Conservation (phyloP, 225 moss, liverwort and hornwort genomes). For the Sphagnum contortum region DNA sequence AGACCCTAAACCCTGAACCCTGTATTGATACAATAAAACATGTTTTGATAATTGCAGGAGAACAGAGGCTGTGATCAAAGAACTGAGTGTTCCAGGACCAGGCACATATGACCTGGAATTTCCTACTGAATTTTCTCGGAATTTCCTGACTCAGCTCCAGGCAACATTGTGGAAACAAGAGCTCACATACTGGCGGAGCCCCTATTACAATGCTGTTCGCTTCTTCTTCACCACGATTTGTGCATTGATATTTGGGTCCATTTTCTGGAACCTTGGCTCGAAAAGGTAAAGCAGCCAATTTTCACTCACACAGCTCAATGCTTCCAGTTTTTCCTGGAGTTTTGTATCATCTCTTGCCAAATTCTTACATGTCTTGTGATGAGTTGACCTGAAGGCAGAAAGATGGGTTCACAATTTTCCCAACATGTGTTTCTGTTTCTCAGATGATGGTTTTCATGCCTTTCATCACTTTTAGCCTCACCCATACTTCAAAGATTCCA, state of each 20-base stretch:
- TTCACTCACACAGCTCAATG: too few relatives aligned
- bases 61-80: conserved; percentile 54
- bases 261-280: conserved; percentile 84
- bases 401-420: too few relatives aligned
- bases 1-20: too few relatives aligned
- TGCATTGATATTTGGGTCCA: conserved; percentile 76
- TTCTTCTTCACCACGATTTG: conserved; percentile 74
- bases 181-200: conserved; percentile 89
- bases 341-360: not conserved
- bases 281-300: conserved; percentile 36
- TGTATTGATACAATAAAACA: not conserved
- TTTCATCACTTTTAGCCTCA: not conserved
- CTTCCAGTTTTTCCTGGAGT: not conserved
- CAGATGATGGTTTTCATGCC: too few relatives aligned
- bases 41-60: conserved; percentile 32
- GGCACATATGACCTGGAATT: conserved; percentile 65
- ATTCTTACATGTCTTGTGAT: too few relatives aligned
- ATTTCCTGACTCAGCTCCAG: conserved; percentile 47
- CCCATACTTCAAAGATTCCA: too few relatives aligned
- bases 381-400: too few relatives aligned
- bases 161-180: conserved; percentile 83
- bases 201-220: conserved; percentile 82
- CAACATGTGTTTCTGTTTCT: too few relatives aligned
- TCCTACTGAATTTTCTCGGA: conserved; percentile 58
- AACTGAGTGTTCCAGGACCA: conserved; percentile 46